Evolutionary conservation across 768 basidiomycete genomes (phyloP).

Genomic region (Saitozyma sp.): DNA sequence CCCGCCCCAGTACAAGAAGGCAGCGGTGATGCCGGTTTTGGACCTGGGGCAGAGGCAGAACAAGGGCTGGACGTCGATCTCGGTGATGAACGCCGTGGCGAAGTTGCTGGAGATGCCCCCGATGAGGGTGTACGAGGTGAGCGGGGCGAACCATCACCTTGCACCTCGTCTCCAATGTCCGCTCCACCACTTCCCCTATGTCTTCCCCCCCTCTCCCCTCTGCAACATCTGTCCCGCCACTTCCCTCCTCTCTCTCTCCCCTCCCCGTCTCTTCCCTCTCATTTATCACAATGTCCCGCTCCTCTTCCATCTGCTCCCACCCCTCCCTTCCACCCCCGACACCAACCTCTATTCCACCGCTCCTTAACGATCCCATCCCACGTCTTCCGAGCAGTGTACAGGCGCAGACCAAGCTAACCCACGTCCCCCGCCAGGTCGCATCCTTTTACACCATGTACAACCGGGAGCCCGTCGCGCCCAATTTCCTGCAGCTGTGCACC

Average conservation of each 20-base stretch:
- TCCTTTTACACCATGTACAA: constrained; percentile 99
- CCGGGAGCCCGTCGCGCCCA: constrained; percentile 87
- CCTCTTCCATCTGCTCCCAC: no score
- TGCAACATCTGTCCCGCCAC: no score
- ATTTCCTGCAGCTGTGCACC: constrained; percentile 98
- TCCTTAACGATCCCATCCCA: no score
- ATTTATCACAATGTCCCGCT: no score
- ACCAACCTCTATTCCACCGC: not conserved
- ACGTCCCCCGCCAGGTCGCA: constrained; percentile 61
- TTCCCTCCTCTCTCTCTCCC: no score
- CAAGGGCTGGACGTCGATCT: constrained; percentile 96
- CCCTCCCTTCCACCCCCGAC: no score
- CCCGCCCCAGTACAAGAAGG: constrained; percentile 98
- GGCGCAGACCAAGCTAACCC: not conserved
- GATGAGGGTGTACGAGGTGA: constrained; percentile 92
- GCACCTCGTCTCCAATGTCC: no score
- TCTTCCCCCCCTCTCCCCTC: no score
- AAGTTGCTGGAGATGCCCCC: constrained; percentile 89
- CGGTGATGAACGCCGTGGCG: constrained; percentile 98
- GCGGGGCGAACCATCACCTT: constrained; percentile 1
- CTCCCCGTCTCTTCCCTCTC: no score
- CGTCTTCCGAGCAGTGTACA: not conserved
- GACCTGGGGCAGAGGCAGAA: constrained; percentile 97
- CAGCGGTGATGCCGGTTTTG: constrained; percentile 92
- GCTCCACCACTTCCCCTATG: no score